phyloP scores from a whole-genome alignment of 495 filamentous ascomycete genomes.

The Tuber borchii region DNA sequence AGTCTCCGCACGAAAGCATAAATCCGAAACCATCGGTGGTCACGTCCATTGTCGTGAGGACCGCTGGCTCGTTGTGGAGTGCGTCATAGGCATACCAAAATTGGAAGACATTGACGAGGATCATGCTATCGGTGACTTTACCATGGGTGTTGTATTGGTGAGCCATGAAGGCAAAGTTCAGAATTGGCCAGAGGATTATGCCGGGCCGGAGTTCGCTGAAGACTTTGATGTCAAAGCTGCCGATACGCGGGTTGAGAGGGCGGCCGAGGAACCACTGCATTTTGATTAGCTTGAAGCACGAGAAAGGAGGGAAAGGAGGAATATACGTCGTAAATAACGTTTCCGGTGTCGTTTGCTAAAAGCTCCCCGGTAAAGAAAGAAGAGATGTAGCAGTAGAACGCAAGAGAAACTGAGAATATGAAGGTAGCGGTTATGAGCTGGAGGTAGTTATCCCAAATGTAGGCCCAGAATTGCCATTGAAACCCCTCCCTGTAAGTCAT shows the following conservation, averaged over 20 bases:
- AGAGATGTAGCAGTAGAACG: slow-evolving; percentile 68
- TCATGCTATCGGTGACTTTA: slow-evolving; percentile 77
- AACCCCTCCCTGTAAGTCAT: slow-evolving; percentile 66
- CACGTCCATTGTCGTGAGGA: slow-evolving; percentile 94
- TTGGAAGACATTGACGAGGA: slow-evolving; percentile 74
- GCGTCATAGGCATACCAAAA: slow-evolving; percentile 77
- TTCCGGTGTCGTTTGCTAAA: slow-evolving; percentile 77
- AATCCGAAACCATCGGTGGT: slow-evolving; percentile 91
- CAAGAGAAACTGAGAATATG: slow-evolving; percentile 60
- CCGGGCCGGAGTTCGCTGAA: slow-evolving; percentile 89
- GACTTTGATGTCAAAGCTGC: slow-evolving; percentile 82
- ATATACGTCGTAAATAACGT: slow-evolving; percentile 68
- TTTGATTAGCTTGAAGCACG: not conserved
- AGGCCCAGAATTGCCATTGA: slow-evolving; percentile 82
- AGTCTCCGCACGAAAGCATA: slow-evolving; percentile 93
- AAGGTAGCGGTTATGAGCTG: slow-evolving; percentile 79
- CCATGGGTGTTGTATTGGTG: slow-evolving; percentile 81
- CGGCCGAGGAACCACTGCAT: slow-evolving; percentile 80
- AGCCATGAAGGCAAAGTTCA: slow-evolving; percentile 77
- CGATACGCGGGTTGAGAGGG: slow-evolving; percentile 87
- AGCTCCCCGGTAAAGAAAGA: slow-evolving; percentile 72
- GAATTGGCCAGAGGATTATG: slow-evolving; percentile 78
- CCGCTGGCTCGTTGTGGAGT: slow-evolving; percentile 81
- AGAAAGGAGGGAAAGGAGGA: not conserved
- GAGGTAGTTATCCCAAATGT: slow-evolving; percentile 82